Percentiles rank a stretch among this genome's conserved stretches.
Conservation (phyloP, 2,329 filamentous ascomycete species). For the Fusarium clavum region DNA sequence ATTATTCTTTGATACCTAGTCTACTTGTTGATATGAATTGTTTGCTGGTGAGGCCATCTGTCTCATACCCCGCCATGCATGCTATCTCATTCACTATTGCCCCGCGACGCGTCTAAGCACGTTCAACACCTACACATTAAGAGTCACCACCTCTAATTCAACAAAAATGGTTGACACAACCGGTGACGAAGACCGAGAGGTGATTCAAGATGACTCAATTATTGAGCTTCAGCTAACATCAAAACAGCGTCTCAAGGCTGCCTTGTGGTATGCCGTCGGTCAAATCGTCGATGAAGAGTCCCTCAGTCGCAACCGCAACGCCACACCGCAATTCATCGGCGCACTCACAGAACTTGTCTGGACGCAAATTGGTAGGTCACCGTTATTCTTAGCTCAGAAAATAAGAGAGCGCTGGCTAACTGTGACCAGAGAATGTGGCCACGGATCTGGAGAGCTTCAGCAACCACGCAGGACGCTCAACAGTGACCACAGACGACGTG, state of each 20-base stretch:
- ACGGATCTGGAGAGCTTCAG: constrained; percentile 67
- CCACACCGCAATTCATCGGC: constrained; percentile 91
- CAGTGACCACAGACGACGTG: constrained; percentile 87
- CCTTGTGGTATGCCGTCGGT: constrained; percentile 85
- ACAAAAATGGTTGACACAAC: constrained; percentile 50
- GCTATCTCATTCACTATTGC: constrained; percentile 2
- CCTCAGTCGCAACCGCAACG: constrained; percentile 72
- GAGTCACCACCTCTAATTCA: neutral
- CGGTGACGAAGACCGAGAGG: constrained; percentile 53
- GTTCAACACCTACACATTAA: constrained; percentile 12
- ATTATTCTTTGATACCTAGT: neutral
- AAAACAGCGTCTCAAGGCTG: constrained; percentile 80
- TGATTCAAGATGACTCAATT: constrained; percentile 13
- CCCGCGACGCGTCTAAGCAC: constrained; percentile 39
- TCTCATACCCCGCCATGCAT: constrained; percentile 18
- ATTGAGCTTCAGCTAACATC: neutral
- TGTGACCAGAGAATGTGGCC: constrained; percentile 63
- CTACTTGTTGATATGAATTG: neutral
- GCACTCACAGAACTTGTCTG: constrained; percentile 88
- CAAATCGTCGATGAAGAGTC: constrained; percentile 91
- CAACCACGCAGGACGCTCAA: constrained; percentile 83
- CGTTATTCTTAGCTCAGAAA: neutral
- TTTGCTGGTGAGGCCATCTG: neutral
- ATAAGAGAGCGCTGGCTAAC: constrained; percentile 1
- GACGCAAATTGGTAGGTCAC: constrained; percentile 78